Evolutionary conservation across 495 filamentous ascomycete species (phyloP), one percentile per base, ranked within the genome.

Genomic region (Aspergillus wentii): DNA sequence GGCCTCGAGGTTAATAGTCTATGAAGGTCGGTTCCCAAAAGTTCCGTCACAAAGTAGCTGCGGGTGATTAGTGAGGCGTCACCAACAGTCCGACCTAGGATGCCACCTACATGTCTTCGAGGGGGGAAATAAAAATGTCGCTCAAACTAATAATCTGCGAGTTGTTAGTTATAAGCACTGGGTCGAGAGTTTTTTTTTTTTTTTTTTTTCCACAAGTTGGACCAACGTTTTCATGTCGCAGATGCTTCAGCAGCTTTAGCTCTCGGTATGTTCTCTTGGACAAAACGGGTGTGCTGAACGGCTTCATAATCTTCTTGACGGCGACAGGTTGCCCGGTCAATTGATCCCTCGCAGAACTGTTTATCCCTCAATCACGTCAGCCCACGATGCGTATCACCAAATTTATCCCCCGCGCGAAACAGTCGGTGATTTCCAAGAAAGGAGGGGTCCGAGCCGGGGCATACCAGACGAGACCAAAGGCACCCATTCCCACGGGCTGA

Each of bases 241-340:
- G 69, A 57, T 98, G 92, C 69, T 98, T 98, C 51, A 98, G 69
- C 39, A 98, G 76, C 74, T 98, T 98, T 63, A 98, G 71, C 58
- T 98, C 92, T 41, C 92, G 84, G 57, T 98, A 98, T 17, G 92
- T 98, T 56, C 92, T 74, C 74, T 98, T 98, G 15, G 92, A 92
- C 27, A 98, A 69, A 30, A 98, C 92, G 5, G 92, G 92, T 8
- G 92, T 98, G 73, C 88, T 95, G 69, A 98, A 98, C 5, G 92
- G 92, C 74, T 98, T 98, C 94, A 98, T 97, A 56, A 98, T 98
- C 75, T 98, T 98, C 79, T 98, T 98, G 52, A 98, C 88, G 20
- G 92, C 92, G 41, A 98, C 92, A 56, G 86, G 86, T 59, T 95
- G 88, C 52, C 73, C 82, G 35, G 94, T 97, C 59, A 98, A 88